Conservation (phyloP, 345 rosid species). For the Aquilaria yunnanensis region DNA sequence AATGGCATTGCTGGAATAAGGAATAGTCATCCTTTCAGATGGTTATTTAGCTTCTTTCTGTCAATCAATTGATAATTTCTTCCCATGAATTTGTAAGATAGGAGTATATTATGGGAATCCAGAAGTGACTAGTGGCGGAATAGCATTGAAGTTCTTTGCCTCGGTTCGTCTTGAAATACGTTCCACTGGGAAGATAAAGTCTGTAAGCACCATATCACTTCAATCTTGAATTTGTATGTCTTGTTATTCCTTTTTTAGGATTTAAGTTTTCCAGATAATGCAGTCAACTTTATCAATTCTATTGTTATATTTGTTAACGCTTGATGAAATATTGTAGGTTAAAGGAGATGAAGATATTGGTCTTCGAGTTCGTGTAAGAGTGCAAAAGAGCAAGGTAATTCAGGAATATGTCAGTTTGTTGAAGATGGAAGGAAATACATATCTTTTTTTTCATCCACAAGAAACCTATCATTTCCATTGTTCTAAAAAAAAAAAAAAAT, state of each 20-base stretch:
- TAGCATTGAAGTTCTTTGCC: conserved; percentile 90
- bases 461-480: background rate
- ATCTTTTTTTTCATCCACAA: background rate
- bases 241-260: no score
- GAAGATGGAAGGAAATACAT: background rate
- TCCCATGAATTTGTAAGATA: conserved; percentile 43
- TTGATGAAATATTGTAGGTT: conserved; percentile 28
- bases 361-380: conserved; percentile 86
- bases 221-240: background rate
- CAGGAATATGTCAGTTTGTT: conserved; percentile 14
- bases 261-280: no score
- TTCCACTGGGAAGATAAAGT: conserved; percentile 90
- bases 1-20: no score
- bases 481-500: no score
- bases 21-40: no score
- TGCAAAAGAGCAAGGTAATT: conserved; percentile 92
- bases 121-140: conserved; percentile 97
- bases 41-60: background rate
- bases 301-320: background rate
- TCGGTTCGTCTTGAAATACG: conserved; percentile 96
- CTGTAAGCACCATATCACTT: conserved; percentile 48
- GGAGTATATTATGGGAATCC: conserved; percentile 98
- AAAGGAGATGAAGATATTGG: conserved; percentile 97
- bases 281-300: background rate
- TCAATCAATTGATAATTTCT: conserved; percentile 13